Evolutionary conservation across 2,329 filamentous ascomycete genomes (phyloP), one percentile per base, ranked within the genome.

Genomic region (Alternaria longipes): DNA sequence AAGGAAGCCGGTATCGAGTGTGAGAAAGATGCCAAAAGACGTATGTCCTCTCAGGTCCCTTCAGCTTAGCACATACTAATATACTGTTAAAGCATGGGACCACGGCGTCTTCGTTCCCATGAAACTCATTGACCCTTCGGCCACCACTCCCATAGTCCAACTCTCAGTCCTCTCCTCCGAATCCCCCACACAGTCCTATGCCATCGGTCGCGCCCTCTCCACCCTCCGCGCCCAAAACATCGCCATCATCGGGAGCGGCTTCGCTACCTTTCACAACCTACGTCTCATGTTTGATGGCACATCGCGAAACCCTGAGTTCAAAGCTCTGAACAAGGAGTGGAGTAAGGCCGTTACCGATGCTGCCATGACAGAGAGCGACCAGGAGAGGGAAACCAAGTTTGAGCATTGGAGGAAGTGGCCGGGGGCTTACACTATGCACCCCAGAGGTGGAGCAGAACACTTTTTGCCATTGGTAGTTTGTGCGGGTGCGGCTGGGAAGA

Each of bases 31-130:
- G 50, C 49, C 8, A 64, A 69, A 34, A 67, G 78, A 71, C 73
- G 78, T 79, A 70, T 5, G 67, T 66, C 11, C 24, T 26, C 7
- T 38, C 22, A 18, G 4, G 26, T 22, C 9, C 34, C 20, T 36
- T 14, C 18, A 5, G 5, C 16, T 32, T 51, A 12, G 6, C 40
- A 42, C 56, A 60, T 3, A n/a, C 30, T n/a, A 16, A 59, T 14
- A 9, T 34, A n/a, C 9, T 11, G 6, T 16, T 12, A 14, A 41
- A 77, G 81, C 83, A 59, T 88, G 86, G 86, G 86, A 88, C 70
- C 86, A 88, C 70, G 86, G 86, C 77, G 85, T 88, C 59, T 88
- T 88, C 72, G 75, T 88, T 26, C 86, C 86, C 7, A 79, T 88
- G 76, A 79, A 83, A 46, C 84, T 88, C 44, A 82, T 85, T 66